Evolutionary conservation across 2,329 filamentous ascomycete genomes (phyloP).

Genomic region (Aspergillus japonicus): DNA sequence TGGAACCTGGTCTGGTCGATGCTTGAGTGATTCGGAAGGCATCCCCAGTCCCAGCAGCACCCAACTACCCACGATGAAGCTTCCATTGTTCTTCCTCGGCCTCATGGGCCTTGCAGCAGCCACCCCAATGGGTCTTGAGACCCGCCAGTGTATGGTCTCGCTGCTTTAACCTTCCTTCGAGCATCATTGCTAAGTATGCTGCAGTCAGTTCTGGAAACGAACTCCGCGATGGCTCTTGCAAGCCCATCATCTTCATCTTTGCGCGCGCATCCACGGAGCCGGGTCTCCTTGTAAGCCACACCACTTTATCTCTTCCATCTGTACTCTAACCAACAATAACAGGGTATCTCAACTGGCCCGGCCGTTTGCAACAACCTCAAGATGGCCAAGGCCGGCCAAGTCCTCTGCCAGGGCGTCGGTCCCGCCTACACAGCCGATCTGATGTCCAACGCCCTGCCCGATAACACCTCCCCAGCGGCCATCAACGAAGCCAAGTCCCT

Average conservation of each 20-base stretch:
- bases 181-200: not conserved
- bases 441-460: slow-evolving; percentile 38
- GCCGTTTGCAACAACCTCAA: slow-evolving; percentile 30
- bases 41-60: not conserved
- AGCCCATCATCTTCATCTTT: slow-evolving; percentile 48
- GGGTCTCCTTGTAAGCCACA: slow-evolving; percentile 47
- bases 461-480: slow-evolving; percentile 34
- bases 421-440: slow-evolving; percentile 44
- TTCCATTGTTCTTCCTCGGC: not conserved
- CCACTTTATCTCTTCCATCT: no score
- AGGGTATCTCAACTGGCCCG: slow-evolving; percentile 35
- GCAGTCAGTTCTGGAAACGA: slow-evolving; percentile 33
- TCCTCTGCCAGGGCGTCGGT: slow-evolving; percentile 47
- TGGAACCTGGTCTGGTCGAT: not conserved
- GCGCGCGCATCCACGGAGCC: slow-evolving; percentile 50
- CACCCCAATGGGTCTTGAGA: slow-evolving; percentile 11
- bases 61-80: not conserved
- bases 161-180: no score
- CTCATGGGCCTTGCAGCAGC: slow-evolving; percentile 11
- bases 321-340: not conserved
- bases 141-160: slow-evolving; percentile 9
- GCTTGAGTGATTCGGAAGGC: not conserved
- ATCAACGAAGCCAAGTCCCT: slow-evolving; percentile 46
- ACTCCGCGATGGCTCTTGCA: slow-evolving; percentile 42
- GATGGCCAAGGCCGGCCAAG: slow-evolving; percentile 14